Base-by-base conservation (phyloP, 371 early-diverging fungal genomes). In the Mortierella sp. region DNA sequence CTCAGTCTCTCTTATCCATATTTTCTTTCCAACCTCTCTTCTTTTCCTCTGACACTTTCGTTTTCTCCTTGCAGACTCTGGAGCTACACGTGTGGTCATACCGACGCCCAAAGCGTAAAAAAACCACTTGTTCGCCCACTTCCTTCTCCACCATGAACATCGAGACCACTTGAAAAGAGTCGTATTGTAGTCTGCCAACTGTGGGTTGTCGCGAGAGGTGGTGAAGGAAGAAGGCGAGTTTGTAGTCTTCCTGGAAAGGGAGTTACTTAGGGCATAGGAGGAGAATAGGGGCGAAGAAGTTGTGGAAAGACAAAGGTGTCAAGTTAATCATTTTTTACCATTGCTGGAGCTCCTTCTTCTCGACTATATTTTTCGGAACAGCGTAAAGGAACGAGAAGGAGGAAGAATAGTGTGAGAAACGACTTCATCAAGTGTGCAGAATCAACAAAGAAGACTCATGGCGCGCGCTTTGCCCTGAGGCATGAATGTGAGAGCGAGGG, bases 271-370 rank as follows among this genome's bases (percentile, higher is more conserved):
- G 54, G 24, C 49, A 5, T 14, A 49, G 14, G 49, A 49, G 49
- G 21, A 18, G 21, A 38, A 24, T 14, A 14, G 60, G 60, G 4
- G 14, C 4, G 56, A 65, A 32, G 38, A 32, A 14, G 32, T 4
- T 58, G 35, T 60, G 29, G 24, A 21, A 24, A 24, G 18, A 35
- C 18, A 21, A 65, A 6, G 18, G 21, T 65, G 32, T 65, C 65
- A 65, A 38, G 18, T 18, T 21, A 16, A 4, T 51, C 18, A 3
- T 51, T 16, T 65, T 27, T 81, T 93, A 95, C 97, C 98, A 98
- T 91, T 96, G 96, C 87, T 97, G 96, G 48, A 98, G 92, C 87
- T 98, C 98, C 86, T 96, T 97, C 86, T 95, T 95, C 82, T 97
- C 96, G 76, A 97, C 97, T 97, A 32, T 44, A n/a, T 16, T 58